Evolutionary conservation across 805 yeast genomes (phyloP).

Genomic region (Sugiyamaella smithiae): DNA sequence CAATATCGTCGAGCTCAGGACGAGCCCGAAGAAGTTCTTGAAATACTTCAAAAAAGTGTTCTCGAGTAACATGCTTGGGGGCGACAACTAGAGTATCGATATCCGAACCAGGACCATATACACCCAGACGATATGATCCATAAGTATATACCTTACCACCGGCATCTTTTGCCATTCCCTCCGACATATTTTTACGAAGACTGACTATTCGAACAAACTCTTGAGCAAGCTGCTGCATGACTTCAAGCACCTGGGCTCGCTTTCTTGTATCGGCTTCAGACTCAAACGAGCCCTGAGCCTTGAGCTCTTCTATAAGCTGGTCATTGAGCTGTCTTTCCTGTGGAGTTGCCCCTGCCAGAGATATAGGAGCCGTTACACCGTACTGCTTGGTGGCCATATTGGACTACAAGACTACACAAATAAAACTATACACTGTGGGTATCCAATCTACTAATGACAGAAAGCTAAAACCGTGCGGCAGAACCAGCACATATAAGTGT

Average conservation of each 20-base stretch:
- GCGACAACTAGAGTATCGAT: conserved; percentile 95
- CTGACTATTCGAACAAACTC: conserved; percentile 85
- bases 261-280: conserved; percentile 77
- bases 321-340: conserved; percentile 77
- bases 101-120: conserved; percentile 97
- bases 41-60: conserved; percentile 84
- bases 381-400: conserved; percentile 36
- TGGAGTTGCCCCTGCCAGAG: conserved; percentile 79
- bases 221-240: conserved; percentile 68
- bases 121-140: conserved; percentile 94
- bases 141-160: conserved; percentile 97
- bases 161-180: conserved; percentile 95
- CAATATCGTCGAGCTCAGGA: conserved; percentile 84
- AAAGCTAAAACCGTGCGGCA: conserved; percentile 7
- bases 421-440: neutral
- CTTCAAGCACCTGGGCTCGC: conserved; percentile 67
- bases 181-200: conserved; percentile 82
- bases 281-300: conserved; percentile 85
- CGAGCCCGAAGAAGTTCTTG: conserved; percentile 64
- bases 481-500: too few relatives aligned
- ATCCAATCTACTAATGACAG: neutral
- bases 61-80: conserved; percentile 90
- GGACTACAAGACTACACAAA: neutral
- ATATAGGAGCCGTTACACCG: conserved; percentile 82
- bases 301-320: conserved; percentile 69